These are phyloP conservation scores for Alnus rubra DNA, from an alignment of 306 rosid species.

Conservation along the genomic window DNA sequence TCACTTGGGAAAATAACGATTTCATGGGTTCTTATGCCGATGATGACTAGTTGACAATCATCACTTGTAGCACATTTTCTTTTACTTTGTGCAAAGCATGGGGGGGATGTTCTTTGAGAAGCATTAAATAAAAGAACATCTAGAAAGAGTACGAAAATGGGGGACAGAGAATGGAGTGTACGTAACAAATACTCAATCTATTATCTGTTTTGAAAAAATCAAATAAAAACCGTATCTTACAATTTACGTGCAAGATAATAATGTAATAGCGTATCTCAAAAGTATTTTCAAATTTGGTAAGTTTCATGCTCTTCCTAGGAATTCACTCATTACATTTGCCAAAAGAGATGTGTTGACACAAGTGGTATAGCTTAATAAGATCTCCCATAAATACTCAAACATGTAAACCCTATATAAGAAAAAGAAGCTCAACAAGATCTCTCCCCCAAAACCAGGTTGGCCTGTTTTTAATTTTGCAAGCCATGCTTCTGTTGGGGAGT, in stretches of 20 bases:
- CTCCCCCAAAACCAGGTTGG: slow-evolving; percentile 19
- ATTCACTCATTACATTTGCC: neutral
- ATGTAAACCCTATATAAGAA: neutral
- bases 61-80: too few relatives aligned
- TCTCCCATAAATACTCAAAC: neutral
- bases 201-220: too few relatives aligned
- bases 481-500: slow-evolving; percentile 9
- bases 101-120: neutral
- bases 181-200: too few relatives aligned
- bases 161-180: too few relatives aligned
- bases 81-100: too few relatives aligned
- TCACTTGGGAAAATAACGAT: too few relatives aligned
- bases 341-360: slow-evolving; percentile 5
- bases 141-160: neutral
- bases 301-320: neutral
- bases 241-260: neutral
- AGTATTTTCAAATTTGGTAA: neutral
- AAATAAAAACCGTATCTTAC: too few relatives aligned
- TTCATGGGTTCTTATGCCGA: too few relatives aligned
- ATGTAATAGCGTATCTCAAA: neutral
- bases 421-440: slow-evolving; percentile 5
- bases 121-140: neutral
- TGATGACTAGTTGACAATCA: too few relatives aligned
- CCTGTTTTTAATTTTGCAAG: slow-evolving; percentile 20
- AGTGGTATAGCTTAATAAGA: neutral